Evolutionary conservation across 1,284 basidiomycete genomes (phyloP).

Genomic region (Singerocomus rubriflavus): DNA sequence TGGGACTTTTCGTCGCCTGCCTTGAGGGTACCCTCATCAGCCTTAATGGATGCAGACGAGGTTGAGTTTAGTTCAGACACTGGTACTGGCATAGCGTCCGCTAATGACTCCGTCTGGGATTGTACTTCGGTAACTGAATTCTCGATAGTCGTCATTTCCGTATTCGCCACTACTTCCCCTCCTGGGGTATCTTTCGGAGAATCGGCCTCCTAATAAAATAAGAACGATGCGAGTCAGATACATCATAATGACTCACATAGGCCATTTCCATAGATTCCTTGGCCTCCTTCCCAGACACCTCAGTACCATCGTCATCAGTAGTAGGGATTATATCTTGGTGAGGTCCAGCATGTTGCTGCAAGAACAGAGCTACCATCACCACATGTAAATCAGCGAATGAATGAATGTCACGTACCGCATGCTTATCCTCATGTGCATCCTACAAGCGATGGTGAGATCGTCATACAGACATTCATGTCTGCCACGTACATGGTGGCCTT

Average conservation of each 20-base stretch:
- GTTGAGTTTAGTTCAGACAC: slow-evolving; percentile 7
- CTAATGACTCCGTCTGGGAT: not conserved
- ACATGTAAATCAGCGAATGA: not conserved
- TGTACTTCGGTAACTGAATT: not conserved
- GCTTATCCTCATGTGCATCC: slow-evolving; percentile 12
- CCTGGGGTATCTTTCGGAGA: slow-evolving; percentile 33
- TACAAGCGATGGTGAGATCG: slow-evolving; percentile 17
- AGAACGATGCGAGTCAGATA: not conserved
- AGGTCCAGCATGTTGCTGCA: slow-evolving; percentile 23
- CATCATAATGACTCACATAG: slow-evolving; percentile 27
- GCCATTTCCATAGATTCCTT: slow-evolving; percentile 35
- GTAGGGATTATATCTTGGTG: slow-evolving; percentile 12
- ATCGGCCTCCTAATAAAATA: slow-evolving; percentile 27
- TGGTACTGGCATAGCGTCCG: not conserved
- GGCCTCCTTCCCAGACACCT: slow-evolving; percentile 34
- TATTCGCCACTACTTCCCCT: slow-evolving; percentile 22
- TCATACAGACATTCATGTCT: not conserved
- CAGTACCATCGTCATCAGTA: slow-evolving; percentile 34
- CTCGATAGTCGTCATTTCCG: not conserved
- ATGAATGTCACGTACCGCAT: slow-evolving; percentile 13
- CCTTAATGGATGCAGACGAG: not conserved
- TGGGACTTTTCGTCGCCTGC: slow-evolving; percentile 7
- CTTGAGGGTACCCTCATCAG: slow-evolving; percentile 3
- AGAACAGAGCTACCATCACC: slow-evolving; percentile 6
- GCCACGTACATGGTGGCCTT: slow-evolving; percentile 24